These are phyloP conservation scores for Leishmania gerbilli DNA, from an alignment of 208 protist genomes.

Conservation along the genomic window DNA sequence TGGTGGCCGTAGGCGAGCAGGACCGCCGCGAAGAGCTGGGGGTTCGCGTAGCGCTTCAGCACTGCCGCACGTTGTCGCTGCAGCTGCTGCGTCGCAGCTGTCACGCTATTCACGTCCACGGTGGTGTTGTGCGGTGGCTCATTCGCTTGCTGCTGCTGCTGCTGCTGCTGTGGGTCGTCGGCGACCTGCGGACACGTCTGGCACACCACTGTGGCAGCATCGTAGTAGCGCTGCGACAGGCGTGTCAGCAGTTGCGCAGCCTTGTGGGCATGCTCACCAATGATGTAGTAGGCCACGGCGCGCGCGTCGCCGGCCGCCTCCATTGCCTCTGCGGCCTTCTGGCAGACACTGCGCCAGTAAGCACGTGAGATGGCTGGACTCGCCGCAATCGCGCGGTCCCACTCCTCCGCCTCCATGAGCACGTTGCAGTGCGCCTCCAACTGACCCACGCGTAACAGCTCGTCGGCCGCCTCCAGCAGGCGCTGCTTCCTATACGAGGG, in stretches of 20 bases:
- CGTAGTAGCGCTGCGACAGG: conserved; percentile 43
- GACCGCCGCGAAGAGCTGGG: conserved; percentile 66
- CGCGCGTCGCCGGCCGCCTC: conserved; percentile 60
- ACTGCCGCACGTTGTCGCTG: conserved; percentile 38
- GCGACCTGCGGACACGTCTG: conserved; percentile 68
- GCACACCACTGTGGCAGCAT: conserved; percentile 60
- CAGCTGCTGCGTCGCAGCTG: conserved; percentile 40
- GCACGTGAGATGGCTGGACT: conserved; percentile 85
- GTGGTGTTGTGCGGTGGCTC: conserved; percentile 64
- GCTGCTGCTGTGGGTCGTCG: conserved; percentile 17
- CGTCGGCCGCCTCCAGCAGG: conserved; percentile 74
- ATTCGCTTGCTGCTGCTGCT: conserved; percentile 9
- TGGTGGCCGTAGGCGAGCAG: conserved; percentile 61
- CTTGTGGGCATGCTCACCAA: conserved; percentile 68
- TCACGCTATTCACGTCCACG: conserved; percentile 60
- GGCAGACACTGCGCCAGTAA: conserved; percentile 84
- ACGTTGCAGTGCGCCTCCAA: conserved; percentile 81
- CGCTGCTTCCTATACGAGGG: conserved; percentile 58
- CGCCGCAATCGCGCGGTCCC: conserved; percentile 87
- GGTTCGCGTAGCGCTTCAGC: conserved; percentile 51
- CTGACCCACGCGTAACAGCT: conserved; percentile 74
- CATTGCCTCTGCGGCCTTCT: conserved; percentile 73
- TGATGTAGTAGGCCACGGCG: conserved; percentile 79
- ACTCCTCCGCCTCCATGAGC: conserved; percentile 86
- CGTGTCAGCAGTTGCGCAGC: conserved; percentile 64